phyloP scores from a whole-genome alignment of 176 grass and related monocot genomes.

The Cenchrus fungigraminus region DNA sequence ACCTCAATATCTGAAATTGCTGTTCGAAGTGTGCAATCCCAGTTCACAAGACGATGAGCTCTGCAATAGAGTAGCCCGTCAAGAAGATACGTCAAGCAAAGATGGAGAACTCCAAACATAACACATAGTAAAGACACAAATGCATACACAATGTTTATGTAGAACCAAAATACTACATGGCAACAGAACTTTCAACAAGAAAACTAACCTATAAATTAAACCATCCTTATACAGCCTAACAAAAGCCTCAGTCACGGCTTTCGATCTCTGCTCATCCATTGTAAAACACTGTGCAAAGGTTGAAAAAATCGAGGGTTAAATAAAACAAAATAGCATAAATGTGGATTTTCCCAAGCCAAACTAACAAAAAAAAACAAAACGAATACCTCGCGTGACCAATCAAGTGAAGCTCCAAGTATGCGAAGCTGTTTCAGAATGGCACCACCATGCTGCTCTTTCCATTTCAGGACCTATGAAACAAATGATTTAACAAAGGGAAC shows the following conservation, averaged over 20 bases:
- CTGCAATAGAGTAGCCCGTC: constrained; percentile 37
- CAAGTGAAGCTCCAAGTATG: constrained; percentile 82
- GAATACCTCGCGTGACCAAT: constrained; percentile 85
- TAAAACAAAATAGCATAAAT: not conserved
- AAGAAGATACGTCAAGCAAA: not conserved
- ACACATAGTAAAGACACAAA: not conserved
- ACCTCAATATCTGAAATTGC: constrained; percentile 93
- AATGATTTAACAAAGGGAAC: constrained; percentile 35
- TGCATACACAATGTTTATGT: no score
- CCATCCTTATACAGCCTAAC: constrained; percentile 81
- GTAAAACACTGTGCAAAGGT: constrained; percentile 72
- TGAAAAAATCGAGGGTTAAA: constrained; percentile 18
- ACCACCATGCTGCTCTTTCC: constrained; percentile 73
- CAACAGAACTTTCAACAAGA: not conserved
- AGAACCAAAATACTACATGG: not conserved
- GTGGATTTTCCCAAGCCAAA: not conserved
- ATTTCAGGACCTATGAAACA: constrained; percentile 77
- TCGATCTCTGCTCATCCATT: constrained; percentile 88
- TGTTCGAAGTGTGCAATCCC: constrained; percentile 89
- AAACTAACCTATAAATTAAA: constrained; percentile 82
- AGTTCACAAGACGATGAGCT: constrained; percentile 87
- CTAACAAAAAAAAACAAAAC: not conserved
- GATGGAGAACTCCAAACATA: not conserved
- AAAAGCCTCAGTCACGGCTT: constrained; percentile 88
- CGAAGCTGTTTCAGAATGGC: constrained; percentile 61